A percentile compares a stretch with the other conserved stretches of the same genome.
Conservation (phyloP, 163 green algal species). For the Volvox carteri region DNA sequence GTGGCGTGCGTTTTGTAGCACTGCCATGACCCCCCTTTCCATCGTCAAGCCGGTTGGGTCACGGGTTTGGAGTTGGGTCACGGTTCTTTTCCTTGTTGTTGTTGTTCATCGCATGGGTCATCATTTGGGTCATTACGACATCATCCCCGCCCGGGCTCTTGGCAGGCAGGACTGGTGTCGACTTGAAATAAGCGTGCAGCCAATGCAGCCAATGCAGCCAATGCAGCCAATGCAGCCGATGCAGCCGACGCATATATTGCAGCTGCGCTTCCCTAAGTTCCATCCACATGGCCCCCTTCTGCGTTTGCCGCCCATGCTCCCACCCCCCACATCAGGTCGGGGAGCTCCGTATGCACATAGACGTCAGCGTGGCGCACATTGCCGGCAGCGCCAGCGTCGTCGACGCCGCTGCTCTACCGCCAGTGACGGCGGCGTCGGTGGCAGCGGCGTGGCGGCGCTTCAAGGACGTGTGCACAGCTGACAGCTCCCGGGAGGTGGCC, state of each 20-base stretch:
- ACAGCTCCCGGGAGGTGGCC: constrained; percentile 16
- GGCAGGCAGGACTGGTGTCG: too few species aligned
- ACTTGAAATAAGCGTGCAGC: too few species aligned
- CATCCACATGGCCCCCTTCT: not conserved
- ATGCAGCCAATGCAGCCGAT: not conserved
- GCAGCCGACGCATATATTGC: not conserved
- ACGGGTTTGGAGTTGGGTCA: too few species aligned
- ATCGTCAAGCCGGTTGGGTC: too few species aligned
- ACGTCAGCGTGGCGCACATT: constrained; percentile 32
- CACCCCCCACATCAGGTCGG: not conserved
- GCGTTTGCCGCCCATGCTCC: not conserved
- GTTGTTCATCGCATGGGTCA: too few species aligned
- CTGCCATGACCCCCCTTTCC: too few species aligned
- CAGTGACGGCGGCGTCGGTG: not conserved
- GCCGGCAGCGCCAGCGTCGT: not conserved
- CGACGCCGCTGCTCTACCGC: not conserved
- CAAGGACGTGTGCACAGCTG: constrained; percentile 26
- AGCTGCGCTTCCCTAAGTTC: too few species aligned
- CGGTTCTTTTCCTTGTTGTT: too few species aligned
- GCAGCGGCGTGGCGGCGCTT: constrained; percentile 36
- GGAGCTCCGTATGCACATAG: constrained; percentile 30
- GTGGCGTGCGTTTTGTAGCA: too few species aligned
- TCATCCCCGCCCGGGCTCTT: too few species aligned
- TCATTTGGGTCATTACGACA: too few species aligned
- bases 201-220: too few species aligned